Conservation (phyloP, 2,329 filamentous ascomycete species). For the Boeremia exigua region DNA sequence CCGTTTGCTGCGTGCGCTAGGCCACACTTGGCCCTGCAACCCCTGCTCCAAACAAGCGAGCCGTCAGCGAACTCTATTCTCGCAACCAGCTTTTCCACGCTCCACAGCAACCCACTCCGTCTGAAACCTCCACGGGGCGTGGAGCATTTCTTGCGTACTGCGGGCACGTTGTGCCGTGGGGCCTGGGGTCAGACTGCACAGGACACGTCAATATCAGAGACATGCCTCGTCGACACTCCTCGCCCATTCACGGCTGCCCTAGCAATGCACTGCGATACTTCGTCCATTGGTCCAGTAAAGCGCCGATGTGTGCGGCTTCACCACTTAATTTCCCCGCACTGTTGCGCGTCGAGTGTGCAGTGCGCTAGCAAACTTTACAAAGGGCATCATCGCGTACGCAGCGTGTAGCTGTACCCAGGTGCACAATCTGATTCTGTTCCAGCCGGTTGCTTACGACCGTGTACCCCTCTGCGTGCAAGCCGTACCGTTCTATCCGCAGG, state of each 20-base stretch:
- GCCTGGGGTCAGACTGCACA: conserved; percentile 6
- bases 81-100: conserved; percentile 7
- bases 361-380: conserved; percentile 30
- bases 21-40: conserved; percentile 17
- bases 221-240: conserved; percentile 10
- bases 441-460: neutral
- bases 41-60: conserved; percentile 29
- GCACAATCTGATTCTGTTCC: conserved; percentile 7
- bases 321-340: conserved; percentile 40
- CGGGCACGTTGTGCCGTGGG: conserved; percentile 6
- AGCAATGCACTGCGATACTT: conserved; percentile 8
- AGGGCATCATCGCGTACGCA: conserved; percentile 5
- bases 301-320: conserved; percentile 24
- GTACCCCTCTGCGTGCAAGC: neutral
- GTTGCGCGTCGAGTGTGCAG: conserved; percentile 21
- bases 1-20: conserved; percentile 13
- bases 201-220: conserved; percentile 19
- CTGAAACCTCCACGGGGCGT: conserved; percentile 13
- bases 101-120: conserved; percentile 16
- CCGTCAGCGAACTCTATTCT: conserved; percentile 17
- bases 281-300: conserved; percentile 23
- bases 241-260: conserved; percentile 2
- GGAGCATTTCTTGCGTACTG: conserved; percentile 1
- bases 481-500: conserved; percentile 3
- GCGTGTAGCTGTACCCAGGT: conserved; percentile 2